Evolutionary conservation across 306 rosid genomes (phyloP).

Genomic region (Fagus crenata): DNA sequence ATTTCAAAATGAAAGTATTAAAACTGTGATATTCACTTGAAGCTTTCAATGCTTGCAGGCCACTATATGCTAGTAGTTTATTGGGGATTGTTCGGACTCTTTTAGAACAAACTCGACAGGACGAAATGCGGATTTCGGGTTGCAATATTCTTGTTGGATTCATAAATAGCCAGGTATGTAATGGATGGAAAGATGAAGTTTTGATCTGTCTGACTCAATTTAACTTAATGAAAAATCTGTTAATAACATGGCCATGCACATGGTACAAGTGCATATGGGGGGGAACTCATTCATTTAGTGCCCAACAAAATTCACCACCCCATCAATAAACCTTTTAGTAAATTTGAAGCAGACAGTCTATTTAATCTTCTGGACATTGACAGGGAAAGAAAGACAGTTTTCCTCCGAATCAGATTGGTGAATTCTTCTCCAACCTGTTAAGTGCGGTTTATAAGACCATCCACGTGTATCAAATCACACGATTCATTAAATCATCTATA

Average conservation of each 20-base stretch:
- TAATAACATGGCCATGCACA: conserved; percentile 19
- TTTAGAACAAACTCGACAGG: conserved; percentile 71
- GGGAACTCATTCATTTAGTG: not conserved
- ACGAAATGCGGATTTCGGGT: conserved; percentile 76
- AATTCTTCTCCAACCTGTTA: too few relatives aligned
- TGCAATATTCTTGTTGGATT: conserved; percentile 71
- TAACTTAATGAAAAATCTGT: not conserved
- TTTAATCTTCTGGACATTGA: conserved; percentile 22
- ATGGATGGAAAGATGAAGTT: conserved; percentile 25
- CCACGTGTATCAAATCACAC: too few relatives aligned
- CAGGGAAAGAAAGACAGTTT: conserved; percentile 8
- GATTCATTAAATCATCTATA: not conserved
- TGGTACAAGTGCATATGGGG: conserved; percentile 27
- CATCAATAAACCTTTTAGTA: conserved; percentile 3
- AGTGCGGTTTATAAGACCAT: too few relatives aligned
- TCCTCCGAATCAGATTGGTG: too few relatives aligned
- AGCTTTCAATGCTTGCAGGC: conserved; percentile 61
- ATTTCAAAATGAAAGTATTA: not conserved
- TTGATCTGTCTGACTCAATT: conserved; percentile 26
- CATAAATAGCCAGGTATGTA: conserved; percentile 71
- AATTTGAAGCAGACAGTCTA: conserved; percentile 6
- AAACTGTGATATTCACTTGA: conserved; percentile 18
- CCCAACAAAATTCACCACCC: conserved; percentile 13
- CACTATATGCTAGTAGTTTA: conserved; percentile 75
- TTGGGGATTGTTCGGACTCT: conserved; percentile 76